Base-by-base conservation (phyloP, 192 early-diverging fungal genomes). In the Coemansia sp. region DNA sequence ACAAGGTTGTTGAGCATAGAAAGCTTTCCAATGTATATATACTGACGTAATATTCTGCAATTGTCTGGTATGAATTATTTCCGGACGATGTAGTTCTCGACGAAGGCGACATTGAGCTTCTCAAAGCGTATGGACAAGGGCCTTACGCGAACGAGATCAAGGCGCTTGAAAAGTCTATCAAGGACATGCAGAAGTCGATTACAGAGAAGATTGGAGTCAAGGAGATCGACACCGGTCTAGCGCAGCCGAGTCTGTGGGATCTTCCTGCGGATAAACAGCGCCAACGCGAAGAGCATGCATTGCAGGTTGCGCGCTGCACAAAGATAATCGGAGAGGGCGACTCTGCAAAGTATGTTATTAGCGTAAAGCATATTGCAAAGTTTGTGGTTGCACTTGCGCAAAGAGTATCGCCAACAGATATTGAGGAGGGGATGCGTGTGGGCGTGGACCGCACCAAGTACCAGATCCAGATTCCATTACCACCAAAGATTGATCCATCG, bases 151-250 rank as follows among this genome's bases (percentile, higher is more conserved):
- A 91, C 66, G 95, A 98, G 66, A 88, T 99, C 68, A 97, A 94
- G 78, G 89, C 89, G 63, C 88, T 96, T 40, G 98, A 98, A 68
- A 87, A 86, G 61, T 94, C 96, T 45, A 98, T 99, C 71, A 96
- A 95, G 84, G 98, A 98, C 57, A 88, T 90, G 26, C 98, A 99
- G 83, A 98, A 98, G 87, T 86, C 94, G 32, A 96, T 99, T 68
- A 98, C 96, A 79, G 96, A 99, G 76, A 95, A 95, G 88, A 97
- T 99, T 89, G 98, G 97, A 55, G 94, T 99, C 48, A 97, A 97
- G 85, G 97, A 98, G 86, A 90, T 93, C 19, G 97, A 99, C 78
- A 98, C 98, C 59, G 98, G 98, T 52, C 86, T 99, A 40, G 96
- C 98, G 6, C 93, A 93, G 60, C 98, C 98, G 54, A 98, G 95